Evolutionary conservation across 345 rosid genomes (phyloP), one percentile per base, ranked within the genome.

Genomic region (Nasturtium officinale): DNA sequence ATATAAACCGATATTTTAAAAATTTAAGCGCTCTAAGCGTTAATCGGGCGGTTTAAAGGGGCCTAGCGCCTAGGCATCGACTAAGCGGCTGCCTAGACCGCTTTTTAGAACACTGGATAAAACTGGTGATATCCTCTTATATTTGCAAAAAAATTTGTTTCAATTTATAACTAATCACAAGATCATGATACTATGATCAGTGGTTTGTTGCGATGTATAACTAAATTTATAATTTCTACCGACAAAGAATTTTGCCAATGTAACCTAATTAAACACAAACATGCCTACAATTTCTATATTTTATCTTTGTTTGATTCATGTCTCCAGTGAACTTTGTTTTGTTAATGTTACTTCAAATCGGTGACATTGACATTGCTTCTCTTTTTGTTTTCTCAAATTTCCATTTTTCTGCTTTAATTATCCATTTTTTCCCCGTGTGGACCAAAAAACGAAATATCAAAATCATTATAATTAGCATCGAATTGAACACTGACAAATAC

Each of bases 401-500:
- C 32, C 12, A 3, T 58, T 65, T 70, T 69, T 28, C 23, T 21
- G 67, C 72, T 71, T 58, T 64, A 55, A n/a, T 65, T 57, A n/a
- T 77, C 62, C 16, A 65, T 35, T 71, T 70, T 70, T 58, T 62
- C 5, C 76, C 71, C 67, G 72, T 77, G 80, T 77, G 80, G 80
- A 77, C 76, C 67, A 64, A 54, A 51, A 57, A 6, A 13, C 3
- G 5, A 76, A 48, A 77, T 40, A 77, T 63, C 76, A 77, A 63
- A 54, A 77, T 55, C 71, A 71, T 48, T 58, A 65, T 13, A 26
- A 57, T n/a, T 23, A 63, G 63, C 71, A 70, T 46, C 75, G 21
- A 63, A 62, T 61, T 13, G 52, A 61, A 61, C 37, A 51, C 45
- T 51, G 73, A 75, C 73, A 75, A 68, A 42, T 53, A 76, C 51